These are phyloP conservation scores for Paxillus involutus DNA, from an alignment of 768 basidiomycete genomes.

Conservation along the genomic window DNA sequence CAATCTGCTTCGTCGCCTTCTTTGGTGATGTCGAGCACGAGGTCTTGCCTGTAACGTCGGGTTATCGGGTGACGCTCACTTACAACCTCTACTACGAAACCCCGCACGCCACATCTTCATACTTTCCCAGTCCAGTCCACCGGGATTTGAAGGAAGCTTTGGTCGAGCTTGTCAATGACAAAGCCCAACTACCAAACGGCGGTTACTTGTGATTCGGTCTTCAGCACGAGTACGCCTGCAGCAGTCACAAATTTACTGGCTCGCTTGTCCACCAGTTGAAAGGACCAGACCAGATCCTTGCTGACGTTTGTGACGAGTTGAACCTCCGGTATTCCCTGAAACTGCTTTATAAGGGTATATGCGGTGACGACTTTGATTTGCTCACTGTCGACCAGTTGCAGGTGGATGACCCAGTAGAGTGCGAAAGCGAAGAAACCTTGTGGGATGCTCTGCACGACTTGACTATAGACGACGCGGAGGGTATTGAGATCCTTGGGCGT, in stretches of 20 bases:
- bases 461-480: neutral
- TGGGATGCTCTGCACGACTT: fast-evolving
- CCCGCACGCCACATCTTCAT: neutral
- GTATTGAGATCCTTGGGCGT: neutral
- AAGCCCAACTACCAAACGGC: conserved; percentile 30
- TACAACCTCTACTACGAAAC: conserved; percentile 16
- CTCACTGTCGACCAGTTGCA: neutral
- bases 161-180: conserved; percentile 22
- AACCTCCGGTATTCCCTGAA: neutral
- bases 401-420: neutral
- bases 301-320: conserved; percentile 3
- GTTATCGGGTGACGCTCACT: conserved; percentile 45
- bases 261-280: conserved; percentile 1
- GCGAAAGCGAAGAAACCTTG: neutral
- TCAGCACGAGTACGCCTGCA: conserved; percentile 27
- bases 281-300: neutral
- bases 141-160: neutral
- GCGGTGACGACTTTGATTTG: neutral
- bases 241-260: neutral
- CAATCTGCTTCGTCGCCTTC: conserved; percentile 40
- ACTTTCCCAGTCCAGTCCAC: conserved; percentile 1
- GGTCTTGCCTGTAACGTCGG: conserved; percentile 39
- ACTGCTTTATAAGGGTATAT: neutral
- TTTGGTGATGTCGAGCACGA: conserved; percentile 46
- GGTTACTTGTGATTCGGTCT: conserved; percentile 38